These are phyloP conservation scores for Trichoderma lentiforme DNA, from an alignment of 2,329 filamentous ascomycete species.

Conservation along the genomic window DNA sequence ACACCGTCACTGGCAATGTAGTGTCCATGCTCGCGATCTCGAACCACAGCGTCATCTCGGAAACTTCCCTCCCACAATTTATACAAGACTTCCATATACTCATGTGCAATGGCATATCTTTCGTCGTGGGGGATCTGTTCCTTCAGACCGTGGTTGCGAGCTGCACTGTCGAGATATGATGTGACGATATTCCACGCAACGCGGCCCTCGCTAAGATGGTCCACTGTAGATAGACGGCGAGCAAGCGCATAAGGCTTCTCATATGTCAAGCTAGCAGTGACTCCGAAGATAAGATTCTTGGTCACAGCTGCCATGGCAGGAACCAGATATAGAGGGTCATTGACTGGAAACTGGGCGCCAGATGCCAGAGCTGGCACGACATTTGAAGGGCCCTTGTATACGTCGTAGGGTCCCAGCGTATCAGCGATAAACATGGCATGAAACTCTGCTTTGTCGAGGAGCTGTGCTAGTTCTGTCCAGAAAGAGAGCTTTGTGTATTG, in stretches of 20 bases:
- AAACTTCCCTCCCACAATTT: slow-evolving; percentile 17
- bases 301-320: slow-evolving; percentile 65
- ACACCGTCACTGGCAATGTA: slow-evolving; percentile 10
- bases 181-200: slow-evolving; percentile 68
- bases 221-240: slow-evolving; percentile 59
- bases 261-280: slow-evolving; percentile 61
- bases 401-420: slow-evolving; percentile 62
- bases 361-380: slow-evolving; percentile 52
- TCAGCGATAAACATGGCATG: slow-evolving; percentile 65
- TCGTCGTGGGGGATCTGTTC: slow-evolving; percentile 18
- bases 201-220: slow-evolving; percentile 59
- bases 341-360: slow-evolving; percentile 63
- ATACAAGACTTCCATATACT: slow-evolving; percentile 16
- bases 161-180: slow-evolving; percentile 15
- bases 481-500: slow-evolving; percentile 57
- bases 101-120: slow-evolving; percentile 15
- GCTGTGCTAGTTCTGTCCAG: slow-evolving; percentile 61
- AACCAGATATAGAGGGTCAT: slow-evolving; percentile 58
- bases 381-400: slow-evolving; percentile 57
- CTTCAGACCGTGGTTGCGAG: slow-evolving; percentile 9
- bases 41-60: slow-evolving; percentile 13
- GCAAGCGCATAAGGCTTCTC: slow-evolving; percentile 61
- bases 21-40: neutral
- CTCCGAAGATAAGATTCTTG: slow-evolving; percentile 59
- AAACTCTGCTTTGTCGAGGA: slow-evolving; percentile 60